Conservation (phyloP, 306 rosid genomes). For the Gynostemma pentaphyllum region DNA sequence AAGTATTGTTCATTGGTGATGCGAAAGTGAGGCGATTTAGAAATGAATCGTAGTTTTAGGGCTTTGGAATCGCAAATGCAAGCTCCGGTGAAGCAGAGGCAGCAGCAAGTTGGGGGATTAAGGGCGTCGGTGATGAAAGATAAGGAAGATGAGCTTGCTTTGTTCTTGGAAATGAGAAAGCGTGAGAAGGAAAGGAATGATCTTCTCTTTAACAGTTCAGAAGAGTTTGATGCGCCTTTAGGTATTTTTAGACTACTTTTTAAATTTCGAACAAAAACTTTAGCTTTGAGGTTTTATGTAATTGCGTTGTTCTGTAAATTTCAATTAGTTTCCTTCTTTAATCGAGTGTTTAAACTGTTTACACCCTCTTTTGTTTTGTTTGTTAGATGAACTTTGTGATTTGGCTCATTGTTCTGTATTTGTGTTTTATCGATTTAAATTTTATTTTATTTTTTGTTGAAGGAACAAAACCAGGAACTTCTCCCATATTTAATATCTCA, state of each 20-base stretch:
- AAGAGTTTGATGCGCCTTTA: conserved; percentile 60
- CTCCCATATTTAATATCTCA: conserved; percentile 40
- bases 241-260: conserved; percentile 34
- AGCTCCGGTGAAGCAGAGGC: conserved; percentile 10
- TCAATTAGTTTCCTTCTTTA: background rate
- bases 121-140: conserved; percentile 42
- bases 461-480: conserved; percentile 38
- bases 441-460: conserved; percentile 34
- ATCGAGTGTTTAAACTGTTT: background rate
- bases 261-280: background rate
- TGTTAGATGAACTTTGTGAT: background rate
- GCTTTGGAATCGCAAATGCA: conserved; percentile 50
- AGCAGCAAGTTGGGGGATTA: conserved; percentile 22
- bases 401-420: background rate
- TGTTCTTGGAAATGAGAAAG: conserved; percentile 58
- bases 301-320: background rate
- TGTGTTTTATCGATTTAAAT: background rate
- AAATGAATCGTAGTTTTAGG: conserved; percentile 88
- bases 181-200: conserved; percentile 85
- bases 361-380: background rate
- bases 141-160: conserved; percentile 61
- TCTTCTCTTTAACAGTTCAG: conserved; percentile 54
- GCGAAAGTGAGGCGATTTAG: conserved; percentile 19
- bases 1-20: no score
- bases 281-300: background rate